Conservation (phyloP, 1,284 basidiomycete species). For the Bjerkandera adusta region DNA sequence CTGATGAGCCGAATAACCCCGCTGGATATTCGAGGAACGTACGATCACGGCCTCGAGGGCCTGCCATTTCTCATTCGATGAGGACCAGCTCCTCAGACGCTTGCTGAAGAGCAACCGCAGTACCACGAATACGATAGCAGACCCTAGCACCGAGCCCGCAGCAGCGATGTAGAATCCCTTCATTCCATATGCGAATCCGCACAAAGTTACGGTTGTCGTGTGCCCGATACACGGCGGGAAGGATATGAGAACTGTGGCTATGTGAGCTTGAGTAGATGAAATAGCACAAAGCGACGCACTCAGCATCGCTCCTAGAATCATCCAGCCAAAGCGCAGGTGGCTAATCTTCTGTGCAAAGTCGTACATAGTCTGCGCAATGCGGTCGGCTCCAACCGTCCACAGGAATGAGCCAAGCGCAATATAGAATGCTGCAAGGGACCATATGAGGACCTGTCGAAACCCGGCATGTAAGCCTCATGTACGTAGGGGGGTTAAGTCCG, state of each 20-base stretch:
- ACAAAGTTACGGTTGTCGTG: slow-evolving; percentile 61
- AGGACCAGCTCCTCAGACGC: slow-evolving; percentile 55
- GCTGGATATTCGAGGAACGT: too few species aligned
- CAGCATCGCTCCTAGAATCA: slow-evolving; percentile 50
- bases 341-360: slow-evolving; percentile 64
- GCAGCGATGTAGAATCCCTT: slow-evolving; percentile 68
- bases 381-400: slow-evolving; percentile 55
- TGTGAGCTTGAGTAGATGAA: slow-evolving; percentile 1
- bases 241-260: slow-evolving; percentile 53
- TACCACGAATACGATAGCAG: slow-evolving; percentile 60
- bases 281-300: slow-evolving; percentile 37
- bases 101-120: slow-evolving; percentile 60
- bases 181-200: slow-evolving; percentile 82
- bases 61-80: slow-evolving; percentile 67
- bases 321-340: slow-evolving; percentile 58
- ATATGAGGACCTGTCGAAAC: slow-evolving; percentile 38
- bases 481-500: slow-evolving; percentile 4
- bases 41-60: slow-evolving; percentile 78
- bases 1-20: too few species aligned
- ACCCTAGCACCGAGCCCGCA: slow-evolving; percentile 62
- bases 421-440: slow-evolving; percentile 44
- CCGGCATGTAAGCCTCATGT: not conserved
- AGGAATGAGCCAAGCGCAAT: slow-evolving; percentile 42
- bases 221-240: slow-evolving; percentile 82
- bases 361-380: slow-evolving; percentile 70